Percentiles rank a stretch among this genome's conserved stretches.
Evolutionary conservation across 768 basidiomycete genomes (phyloP).

Genomic region (Hygrocybe punicea): DNA sequence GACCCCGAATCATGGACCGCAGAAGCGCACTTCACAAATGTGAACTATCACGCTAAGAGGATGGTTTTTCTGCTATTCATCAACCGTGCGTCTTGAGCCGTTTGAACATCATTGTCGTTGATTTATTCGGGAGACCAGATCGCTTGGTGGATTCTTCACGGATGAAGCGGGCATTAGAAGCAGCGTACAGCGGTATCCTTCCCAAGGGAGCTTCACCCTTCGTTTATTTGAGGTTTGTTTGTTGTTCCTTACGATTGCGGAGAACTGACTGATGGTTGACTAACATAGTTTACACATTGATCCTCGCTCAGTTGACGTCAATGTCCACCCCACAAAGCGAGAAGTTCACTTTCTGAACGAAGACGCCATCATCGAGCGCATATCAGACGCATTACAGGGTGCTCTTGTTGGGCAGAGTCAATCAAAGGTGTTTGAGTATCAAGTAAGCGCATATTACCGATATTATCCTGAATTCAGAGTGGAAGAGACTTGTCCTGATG

Average conservation of each 20-base stretch:
- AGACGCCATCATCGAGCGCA: constrained; percentile 73
- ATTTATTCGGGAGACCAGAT: constrained; percentile 46
- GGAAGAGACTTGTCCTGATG: background rate
- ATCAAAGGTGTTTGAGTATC: constrained; percentile 70
- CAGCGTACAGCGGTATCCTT: constrained; percentile 76
- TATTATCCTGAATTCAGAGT: background rate
- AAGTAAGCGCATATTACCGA: constrained; percentile 39
- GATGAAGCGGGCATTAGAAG: constrained; percentile 85
- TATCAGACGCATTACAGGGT: constrained; percentile 70
- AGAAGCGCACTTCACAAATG: constrained; percentile 74
- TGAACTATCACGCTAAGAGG: constrained; percentile 88
- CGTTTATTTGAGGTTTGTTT: constrained; percentile 84
- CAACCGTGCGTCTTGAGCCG: constrained; percentile 76
- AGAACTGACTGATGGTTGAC: background rate
- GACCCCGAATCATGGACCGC: constrained; percentile 58
- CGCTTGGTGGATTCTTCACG: constrained; percentile 86
- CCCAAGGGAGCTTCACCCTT: constrained; percentile 90
- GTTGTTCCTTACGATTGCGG: constrained; percentile 7
- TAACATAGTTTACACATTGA: constrained; percentile 69
- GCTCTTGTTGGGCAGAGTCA: constrained; percentile 60
- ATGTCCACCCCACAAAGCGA: constrained; percentile 96
- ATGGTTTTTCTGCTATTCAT: constrained; percentile 87
- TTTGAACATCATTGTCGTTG: constrained; percentile 20
- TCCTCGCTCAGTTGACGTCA: constrained; percentile 88
- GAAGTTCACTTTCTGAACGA: constrained; percentile 95